Evolutionary conservation across 306 rosid species (phyloP).

Genomic region (Inga oerstediana): DNA sequence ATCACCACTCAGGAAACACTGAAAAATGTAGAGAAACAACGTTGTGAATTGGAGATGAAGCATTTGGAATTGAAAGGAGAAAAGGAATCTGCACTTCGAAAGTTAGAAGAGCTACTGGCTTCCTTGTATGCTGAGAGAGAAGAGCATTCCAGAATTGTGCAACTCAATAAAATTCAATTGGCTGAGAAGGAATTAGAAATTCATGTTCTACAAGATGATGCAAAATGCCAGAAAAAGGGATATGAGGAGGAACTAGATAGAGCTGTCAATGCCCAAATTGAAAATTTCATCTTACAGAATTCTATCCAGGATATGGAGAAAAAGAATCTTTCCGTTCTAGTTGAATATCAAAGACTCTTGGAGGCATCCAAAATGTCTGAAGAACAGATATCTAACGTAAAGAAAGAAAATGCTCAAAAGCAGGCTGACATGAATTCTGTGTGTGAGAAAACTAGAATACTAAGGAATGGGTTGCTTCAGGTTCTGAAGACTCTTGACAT

Average conservation of each 20-base stretch:
- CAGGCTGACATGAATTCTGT: constrained; percentile 54
- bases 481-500: constrained; percentile 58
- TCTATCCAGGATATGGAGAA: constrained; percentile 66
- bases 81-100: constrained; percentile 66
- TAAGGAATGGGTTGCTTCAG: constrained; percentile 73
- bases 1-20: constrained; percentile 51
- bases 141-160: constrained; percentile 61
- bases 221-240: constrained; percentile 52
- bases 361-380: constrained; percentile 57
- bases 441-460: constrained; percentile 53
- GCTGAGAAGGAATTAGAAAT: constrained; percentile 62
- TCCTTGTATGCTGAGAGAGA: constrained; percentile 65
- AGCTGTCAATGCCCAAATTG: constrained; percentile 52
- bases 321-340: constrained; percentile 53
- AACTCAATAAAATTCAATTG: constrained; percentile 57
- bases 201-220: constrained; percentile 56
- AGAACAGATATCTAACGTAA: constrained; percentile 60
- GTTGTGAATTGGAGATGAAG: constrained; percentile 48
- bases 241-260: constrained; percentile 69
- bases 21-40: constrained; percentile 58
- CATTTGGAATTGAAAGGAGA: constrained; percentile 61
- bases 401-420: constrained; percentile 53
- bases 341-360: constrained; percentile 62
- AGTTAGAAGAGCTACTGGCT: constrained; percentile 70
- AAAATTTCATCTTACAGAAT: constrained; percentile 70